Conservation (phyloP, 2,329 filamentous ascomycete species). For the Aspergillus carbonarius region DNA sequence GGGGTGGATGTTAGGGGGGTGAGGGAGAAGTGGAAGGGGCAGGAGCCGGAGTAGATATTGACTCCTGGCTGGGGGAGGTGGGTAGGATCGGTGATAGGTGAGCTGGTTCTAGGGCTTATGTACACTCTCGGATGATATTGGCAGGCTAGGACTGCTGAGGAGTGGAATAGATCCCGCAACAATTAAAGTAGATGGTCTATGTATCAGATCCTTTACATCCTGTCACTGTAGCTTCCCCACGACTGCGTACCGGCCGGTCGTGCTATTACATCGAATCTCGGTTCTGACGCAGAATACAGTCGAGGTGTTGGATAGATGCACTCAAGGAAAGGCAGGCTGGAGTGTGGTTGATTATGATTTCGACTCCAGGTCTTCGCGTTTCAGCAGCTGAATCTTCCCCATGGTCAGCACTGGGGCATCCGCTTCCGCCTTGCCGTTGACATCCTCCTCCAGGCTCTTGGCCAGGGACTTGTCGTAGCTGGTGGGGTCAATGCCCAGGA, state of each 20-base stretch:
- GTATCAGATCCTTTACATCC: not conserved
- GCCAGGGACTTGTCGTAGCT: slow-evolving; percentile 53
- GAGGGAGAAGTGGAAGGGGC: slow-evolving; percentile 68
- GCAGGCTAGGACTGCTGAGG: not conserved
- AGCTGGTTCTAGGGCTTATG: too few relatives aligned
- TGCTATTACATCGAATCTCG: not conserved
- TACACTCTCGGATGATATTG: not conserved
- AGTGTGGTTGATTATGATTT: slow-evolving; percentile 22
- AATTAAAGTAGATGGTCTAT: not conserved
- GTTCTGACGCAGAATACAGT: not conserved
- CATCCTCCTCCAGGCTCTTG: slow-evolving; percentile 24
- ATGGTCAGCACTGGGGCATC: slow-evolving; percentile 33
- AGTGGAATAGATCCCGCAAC: not conserved
- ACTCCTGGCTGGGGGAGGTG: not conserved
- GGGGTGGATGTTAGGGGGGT: slow-evolving; percentile 69
- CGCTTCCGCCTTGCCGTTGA: slow-evolving; percentile 25
- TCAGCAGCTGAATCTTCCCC: slow-evolving; percentile 48
- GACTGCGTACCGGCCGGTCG: too few relatives aligned
- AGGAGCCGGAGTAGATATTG: slow-evolving; percentile 70
- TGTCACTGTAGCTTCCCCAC: not conserved
- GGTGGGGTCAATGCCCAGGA: slow-evolving; percentile 63
- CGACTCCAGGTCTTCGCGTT: slow-evolving; percentile 42
- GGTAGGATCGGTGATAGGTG: not conserved
- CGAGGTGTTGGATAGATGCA: not conserved
- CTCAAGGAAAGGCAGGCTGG: not conserved